Evolutionary conservation across 1,139 yeast species (phyloP), one percentile per base, ranked within the genome.

Genomic region (Geotrichum restrictum): DNA sequence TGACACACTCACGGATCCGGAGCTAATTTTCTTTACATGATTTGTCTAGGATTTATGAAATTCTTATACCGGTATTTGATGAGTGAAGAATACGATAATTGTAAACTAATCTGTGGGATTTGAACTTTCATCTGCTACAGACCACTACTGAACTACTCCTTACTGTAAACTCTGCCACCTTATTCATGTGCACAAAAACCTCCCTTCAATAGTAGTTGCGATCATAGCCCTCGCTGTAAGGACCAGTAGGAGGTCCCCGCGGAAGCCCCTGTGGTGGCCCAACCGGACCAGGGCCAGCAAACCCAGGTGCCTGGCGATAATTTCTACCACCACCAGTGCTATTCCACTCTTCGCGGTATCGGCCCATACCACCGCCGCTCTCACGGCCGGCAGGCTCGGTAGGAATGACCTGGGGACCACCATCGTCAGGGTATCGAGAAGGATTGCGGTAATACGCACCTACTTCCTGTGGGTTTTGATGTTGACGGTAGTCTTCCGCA

Each of bases 261-360:
- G 41, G 41, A 14, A 24, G 41, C 19, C 43, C n/a, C 7, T 39
- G 43, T n/a, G 45, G 14, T 8, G 38, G 39, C 13, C 47, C 39
- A 8, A 22, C 38, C 14, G 38, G 38, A 11, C 42, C 42, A 13
- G 38, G 10, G 3, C 38, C 27, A 7, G 34, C 45, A 41, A 16
- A 41, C 3, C 46, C 38, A 16, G 21, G 39, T 5, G 36, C 14
- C 10, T 33, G 47, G 3, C 39, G 27, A 19, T 43, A 43, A 6
- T 33, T 38, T 2, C 47, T 21, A 4, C 21, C 31, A 8, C 29
- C n/a, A n/a, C n/a, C n/a, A n/a, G n/a, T n/a, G n/a, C n/a, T n/a
- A n/a, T n/a, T 24, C 44, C 44, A 43, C n/a, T 43, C 47, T 2
- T 43, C 47, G 27, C 47, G 38, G 38, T 43, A 43, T 13, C 47